Evolutionary conservation across 148 eudicot genomes (phyloP), one percentile per base, ranked within the genome.

Genomic region (Suaeda aralocaspica): DNA sequence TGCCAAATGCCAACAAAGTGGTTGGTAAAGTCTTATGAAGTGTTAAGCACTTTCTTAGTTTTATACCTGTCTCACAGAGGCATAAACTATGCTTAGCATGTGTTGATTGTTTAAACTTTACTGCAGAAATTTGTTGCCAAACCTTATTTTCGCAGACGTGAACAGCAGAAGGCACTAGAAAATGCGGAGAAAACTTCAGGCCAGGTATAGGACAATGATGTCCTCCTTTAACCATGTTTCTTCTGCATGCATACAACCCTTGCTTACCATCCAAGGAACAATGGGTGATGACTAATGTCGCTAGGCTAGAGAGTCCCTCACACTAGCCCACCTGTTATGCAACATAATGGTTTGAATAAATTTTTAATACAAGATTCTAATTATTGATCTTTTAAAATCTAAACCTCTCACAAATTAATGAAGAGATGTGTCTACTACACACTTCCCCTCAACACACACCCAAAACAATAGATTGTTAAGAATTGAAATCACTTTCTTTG

Each of bases 101-200:
- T 56, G 66, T 45, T 68, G 57, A 64, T 71, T 71, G 59, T 57
- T 52, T 60, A 41, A 64, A 58, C 22, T 78, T 24, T 81, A 41
- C 62, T 84, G 74, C 96, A 94, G 99, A 78, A 72, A 72, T 89
- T 81, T 69, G 81, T 94, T 65, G 72, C 87, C 39, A 86, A 89
- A 74, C 99, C 99, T 46, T 94, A 89, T 85, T 82, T 74, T 77
- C 86, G 84, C 72, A 83, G 58, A 83, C 84, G 91, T 59, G 97
- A 94, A 83, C 87, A 86, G 82, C 90, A 83, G 71, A 91, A 82
- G 84, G 80, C 79, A 50, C 44, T 77, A 70, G 99, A 94, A 82
- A 82, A 79, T 56, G 81, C 78, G 77, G 93, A 83, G 55, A 84
- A 75, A 68, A 89, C 92, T 53, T 83, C 82, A 48, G 75, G 79